Conservation (phyloP, 2,329 filamentous ascomycete species). For the Calcarisporium arbuscula region DNA sequence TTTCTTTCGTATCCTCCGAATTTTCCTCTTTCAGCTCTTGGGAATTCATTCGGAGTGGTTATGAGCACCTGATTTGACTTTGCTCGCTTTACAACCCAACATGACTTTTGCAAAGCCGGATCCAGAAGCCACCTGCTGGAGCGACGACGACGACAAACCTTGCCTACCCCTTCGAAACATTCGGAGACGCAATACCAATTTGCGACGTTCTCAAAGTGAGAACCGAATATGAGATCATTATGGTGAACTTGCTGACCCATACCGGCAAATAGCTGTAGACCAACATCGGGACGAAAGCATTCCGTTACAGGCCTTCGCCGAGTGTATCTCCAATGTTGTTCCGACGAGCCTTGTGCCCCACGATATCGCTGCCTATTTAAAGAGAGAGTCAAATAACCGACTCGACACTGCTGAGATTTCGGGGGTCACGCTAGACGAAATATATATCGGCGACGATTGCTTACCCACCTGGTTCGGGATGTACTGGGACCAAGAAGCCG, state of each 20-base stretch:
- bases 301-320: conserved; percentile 4
- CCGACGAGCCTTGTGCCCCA: conserved; percentile 16
- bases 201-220: too few relatives aligned
- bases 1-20: too few relatives aligned
- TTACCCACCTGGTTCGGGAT: conserved; percentile 20
- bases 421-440: conserved; percentile 10
- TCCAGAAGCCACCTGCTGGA: too few relatives aligned
- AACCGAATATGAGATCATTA: too few relatives aligned
- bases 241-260: neutral
- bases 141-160: too few relatives aligned
- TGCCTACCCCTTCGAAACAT: too few relatives aligned
- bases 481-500: conserved; percentile 17
- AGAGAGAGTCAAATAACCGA: conserved; percentile 15
- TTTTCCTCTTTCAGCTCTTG: too few relatives aligned
- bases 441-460: conserved; percentile 22
- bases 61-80: too few relatives aligned
- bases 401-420: conserved; percentile 15
- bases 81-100: too few relatives aligned
- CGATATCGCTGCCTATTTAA: conserved; percentile 14
- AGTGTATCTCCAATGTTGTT: conserved; percentile 11
- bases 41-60: too few relatives aligned
- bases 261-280: neutral
- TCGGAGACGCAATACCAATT: too few relatives aligned
- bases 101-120: too few relatives aligned
- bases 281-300: conserved; percentile 1